Evolutionary conservation across 192 early-diverging fungal genomes (phyloP), one percentile per base, ranked within the genome.

Genomic region (Podila epigama): DNA sequence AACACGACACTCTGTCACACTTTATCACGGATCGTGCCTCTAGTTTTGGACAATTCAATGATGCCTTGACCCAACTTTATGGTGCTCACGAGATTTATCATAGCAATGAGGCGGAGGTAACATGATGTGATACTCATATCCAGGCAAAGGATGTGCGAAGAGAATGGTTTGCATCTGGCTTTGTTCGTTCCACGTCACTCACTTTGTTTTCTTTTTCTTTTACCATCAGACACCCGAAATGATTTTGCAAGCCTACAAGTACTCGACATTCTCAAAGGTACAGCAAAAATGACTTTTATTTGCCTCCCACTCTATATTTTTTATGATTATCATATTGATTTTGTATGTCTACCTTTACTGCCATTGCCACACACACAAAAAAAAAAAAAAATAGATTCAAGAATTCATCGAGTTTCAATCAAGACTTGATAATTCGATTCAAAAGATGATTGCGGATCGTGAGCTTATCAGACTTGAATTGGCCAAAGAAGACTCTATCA

Each of bases 181-280:
- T 48, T 48, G 2, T 48, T 4, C 15, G 4, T 48, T 48, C 25
- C n/a, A 22, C 20, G 25, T 5, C 25, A 8, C 15, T 48, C n/a
- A 48, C 44, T 2, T 22, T 48, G 0, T 8, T 8, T 22, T 4
- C 27, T 7, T 27, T 48, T 63, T 12, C 28, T 11, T 81, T n/a
- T n/a, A n/a, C n/a, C n/a, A n/a, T n/a, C n/a, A 92, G 85, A 92
- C 95, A 0, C 94, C 95, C 2, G 93, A 93, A 63, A 94, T 95
- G 88, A 82, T 97, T 32, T 86, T 94, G 20, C 85, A 92, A 35
- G 95, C 92, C 0, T 96, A 92, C 77, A 87, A 92, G 58, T 91
- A 89, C 60, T 91, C 87, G 6, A 94, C 95, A 0, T 97, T 91
- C 79, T 95, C 95, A 2, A 96, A 94, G 84, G 89, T 90, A 85